Base-by-base conservation (phyloP, 2,329 filamentous ascomycete species). In the Chaetothyriales sp. region DNA sequence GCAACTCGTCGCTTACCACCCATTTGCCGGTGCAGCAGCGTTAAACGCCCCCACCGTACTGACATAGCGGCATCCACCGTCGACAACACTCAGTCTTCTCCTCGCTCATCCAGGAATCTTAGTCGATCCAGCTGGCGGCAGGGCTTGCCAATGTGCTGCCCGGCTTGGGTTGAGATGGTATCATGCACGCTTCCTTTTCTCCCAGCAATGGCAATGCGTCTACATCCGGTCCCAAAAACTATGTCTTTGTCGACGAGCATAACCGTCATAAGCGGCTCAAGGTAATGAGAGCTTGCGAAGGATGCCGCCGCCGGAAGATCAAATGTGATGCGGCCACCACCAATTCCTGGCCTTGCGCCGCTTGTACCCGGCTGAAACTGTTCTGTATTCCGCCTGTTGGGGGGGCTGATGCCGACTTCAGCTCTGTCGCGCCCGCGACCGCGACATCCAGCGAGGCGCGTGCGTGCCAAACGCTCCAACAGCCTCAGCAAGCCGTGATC, bases 211-310 rank as follows among this genome's bases (percentile, higher is more conserved):
- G 33, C 15, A 53, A 54, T 44, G 54, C 29, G 43, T 54, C 56
- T 51, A 47, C 55, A 18, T 46, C 52, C 40, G 59, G 54, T 28
- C 59, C 54, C 18, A 61, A 60, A 53, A 89, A 95, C 68, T 97
- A 95, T 85, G 92, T 97, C 63, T 97, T 97, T 66, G 92, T 97
- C 53, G 90, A 97, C 69, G 90, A 97, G 69, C 92, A 97, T 70
- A 97, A 97, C 73, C 85, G 92, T 58, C 92, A 97, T 70, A 97
- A 97, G 71, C 81, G 90, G 62, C 74, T 97, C 57, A 97, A 97
- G 77, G 90, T 95, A 49, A 95, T 95, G 89, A 83, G 92, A 73
- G 92, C 90, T 52, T 97, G 90, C 68, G 90, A 95, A 71, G 90
- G 90, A 55, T 97, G 90, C 66, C 80, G 90, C 56, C 83, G 89